Evolutionary conservation across 2,329 filamentous ascomycete genomes (phyloP), one percentile per base, ranked within the genome.

Genomic region (Aspergillus sp.): DNA sequence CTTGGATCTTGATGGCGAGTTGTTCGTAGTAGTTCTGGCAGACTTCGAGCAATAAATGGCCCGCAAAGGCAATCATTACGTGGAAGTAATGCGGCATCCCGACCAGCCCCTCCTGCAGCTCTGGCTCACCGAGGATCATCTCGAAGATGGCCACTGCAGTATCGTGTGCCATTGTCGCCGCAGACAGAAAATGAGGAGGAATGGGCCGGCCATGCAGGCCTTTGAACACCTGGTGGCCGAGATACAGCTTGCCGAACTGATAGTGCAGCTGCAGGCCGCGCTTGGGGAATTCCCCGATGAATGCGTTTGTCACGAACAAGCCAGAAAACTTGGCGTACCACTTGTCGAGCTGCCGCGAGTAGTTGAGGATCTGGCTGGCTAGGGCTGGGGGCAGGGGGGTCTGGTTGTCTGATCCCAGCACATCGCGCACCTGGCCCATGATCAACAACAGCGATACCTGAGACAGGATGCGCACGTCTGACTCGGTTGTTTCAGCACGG

Each of bases 181-280:
- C 64, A 6, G 61, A 60, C 20, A 65, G 50, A 27, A 74, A 73
- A 51, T 72, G 67, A 11, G 70, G 62, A 4, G 71, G 72, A 22
- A 75, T 73, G 5, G 73, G 61, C 68, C 74, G 56, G 58, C 68
- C 58, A n/a, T 68, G 66, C 3, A 79, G 70, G 2, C 77, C 76
- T 19, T 79, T 74, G 30, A 81, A 74, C 12, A 78, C 78, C 47
- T 80, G 77, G 5, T 80, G 79, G 22, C 77, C 76, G 2, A 82
- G 69, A 47, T 80, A 78, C 2, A 82, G 68, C 56, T 78, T 75
- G 5, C 77, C 79, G 64, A 80, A 82, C 57, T 81, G 73, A 52
- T 79, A 79, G 60, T 81, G 78, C 20, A 81, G 65, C 27, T 72
- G 70, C 17, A 80, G 73, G 7, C 79, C 79, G 51, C 78, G 76